A percentile compares a stretch with the other conserved stretches of the same genome.
These are phyloP conservation scores for Apiotrichum sp. DNA, from an alignment of 1,284 basidiomycete species.

Conservation along the genomic window DNA sequence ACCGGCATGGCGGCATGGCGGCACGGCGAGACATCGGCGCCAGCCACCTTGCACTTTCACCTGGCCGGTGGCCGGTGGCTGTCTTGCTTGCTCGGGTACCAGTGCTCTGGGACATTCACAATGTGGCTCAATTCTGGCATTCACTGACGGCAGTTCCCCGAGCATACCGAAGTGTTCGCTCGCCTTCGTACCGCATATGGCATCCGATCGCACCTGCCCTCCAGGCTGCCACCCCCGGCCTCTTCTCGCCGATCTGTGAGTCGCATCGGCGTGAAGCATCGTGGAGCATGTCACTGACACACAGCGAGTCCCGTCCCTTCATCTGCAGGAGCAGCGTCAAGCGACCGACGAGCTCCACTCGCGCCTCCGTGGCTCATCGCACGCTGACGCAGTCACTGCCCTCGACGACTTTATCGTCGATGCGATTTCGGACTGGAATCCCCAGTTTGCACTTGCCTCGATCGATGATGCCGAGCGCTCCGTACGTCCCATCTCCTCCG, in stretches of 20 bases:
- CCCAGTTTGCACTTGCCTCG: neutral
- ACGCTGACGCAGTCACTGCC: neutral
- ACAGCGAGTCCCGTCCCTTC: neutral
- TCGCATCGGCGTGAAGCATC: neutral
- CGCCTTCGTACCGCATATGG: neutral
- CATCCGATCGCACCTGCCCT: neutral
- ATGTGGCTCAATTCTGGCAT: no score
- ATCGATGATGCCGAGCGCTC: neutral
- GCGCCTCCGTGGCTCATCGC: neutral
- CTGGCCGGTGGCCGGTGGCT: no score
- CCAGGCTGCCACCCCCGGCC: neutral
- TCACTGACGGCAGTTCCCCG: conserved; percentile 3
- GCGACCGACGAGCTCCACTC: neutral
- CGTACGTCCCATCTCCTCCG: no score
- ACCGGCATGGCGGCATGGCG: no score
- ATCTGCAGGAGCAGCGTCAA: neutral
- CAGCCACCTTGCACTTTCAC: no score
- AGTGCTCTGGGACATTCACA: no score
- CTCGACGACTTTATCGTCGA: conserved; percentile 1
- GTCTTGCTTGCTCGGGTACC: no score
- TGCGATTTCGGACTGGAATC: neutral
- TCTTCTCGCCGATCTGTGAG: neutral
- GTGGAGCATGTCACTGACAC: neutral
- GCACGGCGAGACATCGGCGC: no score
- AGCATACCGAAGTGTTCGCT: neutral